Conservation (phyloP, 805 yeast species). For the Cyberlindnera mrakii region DNA sequence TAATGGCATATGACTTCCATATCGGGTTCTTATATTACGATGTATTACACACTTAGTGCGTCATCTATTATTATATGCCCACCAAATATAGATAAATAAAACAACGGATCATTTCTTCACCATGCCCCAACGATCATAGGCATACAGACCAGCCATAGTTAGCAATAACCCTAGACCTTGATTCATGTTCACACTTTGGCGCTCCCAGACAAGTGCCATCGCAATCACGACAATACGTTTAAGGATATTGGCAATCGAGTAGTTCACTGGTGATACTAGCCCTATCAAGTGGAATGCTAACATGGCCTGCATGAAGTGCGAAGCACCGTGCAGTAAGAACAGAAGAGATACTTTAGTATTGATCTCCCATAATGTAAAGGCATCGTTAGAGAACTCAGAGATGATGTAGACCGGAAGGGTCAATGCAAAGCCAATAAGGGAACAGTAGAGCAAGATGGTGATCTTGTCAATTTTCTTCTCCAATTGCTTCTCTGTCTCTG, state of each 20-base stretch:
- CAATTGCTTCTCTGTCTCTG: constrained; percentile 18
- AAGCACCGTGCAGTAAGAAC: constrained; percentile 54
- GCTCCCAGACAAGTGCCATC: constrained; percentile 62
- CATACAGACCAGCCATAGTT: constrained; percentile 57
- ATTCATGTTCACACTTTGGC: constrained; percentile 31
- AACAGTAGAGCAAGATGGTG: constrained; percentile 66
- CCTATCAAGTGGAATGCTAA: constrained; percentile 75
- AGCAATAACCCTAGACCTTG: constrained; percentile 50
- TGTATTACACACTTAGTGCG: too few relatives aligned
- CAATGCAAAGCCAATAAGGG: constrained; percentile 57
- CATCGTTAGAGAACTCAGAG: constrained; percentile 37
- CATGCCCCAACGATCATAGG: constrained; percentile 66
- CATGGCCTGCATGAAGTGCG: constrained; percentile 69
- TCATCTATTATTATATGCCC: background rate
- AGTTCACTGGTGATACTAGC: constrained; percentile 64
- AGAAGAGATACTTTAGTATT: constrained; percentile 27
- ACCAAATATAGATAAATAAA: background rate
- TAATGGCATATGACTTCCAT: too few relatives aligned
- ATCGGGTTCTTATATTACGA: too few relatives aligned
- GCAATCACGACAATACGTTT: constrained; percentile 68
- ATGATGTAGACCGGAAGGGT: constrained; percentile 64
- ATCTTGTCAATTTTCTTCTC: constrained; percentile 56
- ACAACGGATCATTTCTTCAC: constrained; percentile 12
- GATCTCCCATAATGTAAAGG: constrained; percentile 26
- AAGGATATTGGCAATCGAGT: constrained; percentile 72